phyloP scores from a whole-genome alignment of 2,329 filamentous ascomycete genomes.

The Colletotrichum scovillei region DNA sequence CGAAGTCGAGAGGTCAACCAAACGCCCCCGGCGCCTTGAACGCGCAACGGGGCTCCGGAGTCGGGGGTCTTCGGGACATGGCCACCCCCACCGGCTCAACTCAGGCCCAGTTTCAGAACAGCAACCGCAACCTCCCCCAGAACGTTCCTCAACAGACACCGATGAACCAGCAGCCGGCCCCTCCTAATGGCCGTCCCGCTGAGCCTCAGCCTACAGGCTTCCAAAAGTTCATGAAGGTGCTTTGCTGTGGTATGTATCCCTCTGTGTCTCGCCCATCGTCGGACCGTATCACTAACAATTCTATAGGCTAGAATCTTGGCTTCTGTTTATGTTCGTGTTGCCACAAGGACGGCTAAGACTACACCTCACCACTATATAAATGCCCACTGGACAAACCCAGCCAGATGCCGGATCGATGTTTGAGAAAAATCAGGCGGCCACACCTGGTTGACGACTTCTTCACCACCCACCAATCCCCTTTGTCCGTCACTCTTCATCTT shows the following conservation, averaged over 20 bases:
- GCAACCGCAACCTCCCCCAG: constrained; percentile 85
- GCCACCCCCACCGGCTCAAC: constrained; percentile 90
- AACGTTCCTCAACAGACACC: constrained; percentile 70
- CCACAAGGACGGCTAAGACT: constrained; percentile 20
- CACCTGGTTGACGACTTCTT: constrained; percentile 20
- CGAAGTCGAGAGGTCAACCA: constrained; percentile 80
- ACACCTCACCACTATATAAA: constrained; percentile 27
- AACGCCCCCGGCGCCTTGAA: constrained; percentile 80
- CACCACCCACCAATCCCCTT: constrained; percentile 16
- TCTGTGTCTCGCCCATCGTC: neutral
- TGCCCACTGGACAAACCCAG: constrained; percentile 27
- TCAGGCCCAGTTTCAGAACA: constrained; percentile 96
- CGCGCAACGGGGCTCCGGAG: constrained; percentile 81
- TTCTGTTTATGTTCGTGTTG: constrained; percentile 30
- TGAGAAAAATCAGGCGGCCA: constrained; percentile 27
- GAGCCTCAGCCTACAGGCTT: constrained; percentile 84
- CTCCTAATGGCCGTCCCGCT: constrained; percentile 65
- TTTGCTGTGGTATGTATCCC: constrained; percentile 79
- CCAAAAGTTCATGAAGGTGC: constrained; percentile 91
- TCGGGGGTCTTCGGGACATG: constrained; percentile 79
- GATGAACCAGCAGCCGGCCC: constrained; percentile 63
- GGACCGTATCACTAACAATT: constrained; percentile 3
- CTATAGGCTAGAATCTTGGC: constrained; percentile 27
- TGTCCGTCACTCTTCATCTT: constrained; percentile 30
- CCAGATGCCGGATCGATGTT: constrained; percentile 29